phyloP scores from a whole-genome alignment of 2,329 filamentous ascomycete species.

The Pseudofabraea citricarpa region DNA sequence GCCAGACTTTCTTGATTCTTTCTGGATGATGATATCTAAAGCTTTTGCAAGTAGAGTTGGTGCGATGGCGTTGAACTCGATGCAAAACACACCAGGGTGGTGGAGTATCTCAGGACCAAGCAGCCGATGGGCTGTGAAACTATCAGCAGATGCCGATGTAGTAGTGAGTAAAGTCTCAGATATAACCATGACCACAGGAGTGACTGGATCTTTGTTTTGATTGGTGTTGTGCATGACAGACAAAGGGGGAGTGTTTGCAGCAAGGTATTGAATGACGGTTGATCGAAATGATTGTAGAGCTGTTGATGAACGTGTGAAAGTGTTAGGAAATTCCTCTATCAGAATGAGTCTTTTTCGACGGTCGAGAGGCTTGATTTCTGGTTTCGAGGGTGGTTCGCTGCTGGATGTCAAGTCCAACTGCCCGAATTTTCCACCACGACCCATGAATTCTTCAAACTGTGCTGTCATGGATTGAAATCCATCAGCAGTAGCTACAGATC shows the following conservation, averaged over 20 bases:
- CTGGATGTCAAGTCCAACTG: slow-evolving; percentile 50
- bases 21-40: slow-evolving; percentile 73
- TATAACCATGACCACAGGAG: slow-evolving; percentile 81
- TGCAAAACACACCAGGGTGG: slow-evolving; percentile 71
- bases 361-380: slow-evolving; percentile 23
- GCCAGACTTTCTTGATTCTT: slow-evolving; percentile 77
- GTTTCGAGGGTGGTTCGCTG: slow-evolving; percentile 22
- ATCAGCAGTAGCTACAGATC: slow-evolving; percentile 49
- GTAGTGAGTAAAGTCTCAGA: slow-evolving; percentile 88
- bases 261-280: slow-evolving; percentile 70
- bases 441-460: slow-evolving; percentile 91
- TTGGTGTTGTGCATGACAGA: slow-evolving; percentile 35
- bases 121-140: slow-evolving; percentile 85
- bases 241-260: slow-evolving; percentile 56
- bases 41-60: slow-evolving; percentile 82
- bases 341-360: slow-evolving; percentile 56
- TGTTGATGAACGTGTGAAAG: slow-evolving; percentile 61
- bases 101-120: slow-evolving; percentile 81
- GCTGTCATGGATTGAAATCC: slow-evolving; percentile 66
- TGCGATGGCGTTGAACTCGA: slow-evolving; percentile 92
- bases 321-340: slow-evolving; percentile 79
- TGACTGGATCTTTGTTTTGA: slow-evolving; percentile 39
- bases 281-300: slow-evolving; percentile 67
- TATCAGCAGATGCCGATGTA: slow-evolving; percentile 79
- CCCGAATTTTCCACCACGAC: slow-evolving; percentile 73